Base-by-base conservation (phyloP, 1,139 yeast genomes). In the Lodderomyces pseudojiufengensis region DNA sequence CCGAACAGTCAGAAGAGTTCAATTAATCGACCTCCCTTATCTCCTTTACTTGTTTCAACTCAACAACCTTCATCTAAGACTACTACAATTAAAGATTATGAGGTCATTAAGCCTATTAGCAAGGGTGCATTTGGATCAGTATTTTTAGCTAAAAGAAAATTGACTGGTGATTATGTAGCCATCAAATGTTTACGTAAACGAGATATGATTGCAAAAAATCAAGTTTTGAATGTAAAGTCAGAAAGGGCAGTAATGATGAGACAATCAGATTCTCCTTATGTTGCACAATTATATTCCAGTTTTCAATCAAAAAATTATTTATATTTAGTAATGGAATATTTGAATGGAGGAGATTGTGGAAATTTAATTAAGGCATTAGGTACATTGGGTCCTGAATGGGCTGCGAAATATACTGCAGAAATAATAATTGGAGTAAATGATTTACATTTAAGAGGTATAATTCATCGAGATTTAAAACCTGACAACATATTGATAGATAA, bases 61-160 rank as follows among this genome's bases (percentile, higher is more conserved):
- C 70, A 75, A 10, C 70, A 75, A 9, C 70, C 74, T 8, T 65
- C 69, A n/a, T 70, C 81, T 0, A 51, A 74, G 1, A 64, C 71
- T 3, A 92, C 95, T 0, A 81, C 87, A 2, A 88, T 90, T 21
- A 77, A 76, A 43, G 98, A 94, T 57, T 94, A 88, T 55, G 96
- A 87, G 48, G 79, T 92, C 24, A 67, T 94, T 39, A 88, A 88
- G 53, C 96, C 98, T 0, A 88, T 94, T 36, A 85, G 96, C 54
- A 86, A 87, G 54, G 99, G 99, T 23, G 98, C 99, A 0, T 94
- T 90, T 67, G 98, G 98, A 0, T 84, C 95, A 27, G 99, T 94
- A 1, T 92, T 81, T 54, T 65, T 94, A 12, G 92, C 96, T 0
- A 78, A 82, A 45, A 75, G 94, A 48, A 82, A 79, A 49, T 59